Evolutionary conservation across 2,329 filamentous ascomycete genomes (phyloP).

Genomic region (Xylaria sp.): DNA sequence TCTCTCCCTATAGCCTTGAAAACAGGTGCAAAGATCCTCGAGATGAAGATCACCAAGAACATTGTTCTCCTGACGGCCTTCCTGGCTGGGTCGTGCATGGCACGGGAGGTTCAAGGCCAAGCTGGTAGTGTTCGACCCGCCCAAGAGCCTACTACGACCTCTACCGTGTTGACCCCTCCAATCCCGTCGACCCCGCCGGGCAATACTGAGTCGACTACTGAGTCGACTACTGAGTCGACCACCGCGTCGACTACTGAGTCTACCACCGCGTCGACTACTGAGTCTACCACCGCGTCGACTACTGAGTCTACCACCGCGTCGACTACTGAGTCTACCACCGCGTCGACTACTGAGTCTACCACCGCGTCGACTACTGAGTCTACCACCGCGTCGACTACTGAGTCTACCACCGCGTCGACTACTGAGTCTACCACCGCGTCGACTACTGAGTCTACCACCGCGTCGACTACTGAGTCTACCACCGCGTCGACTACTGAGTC

Average conservation of each 20-base stretch:
- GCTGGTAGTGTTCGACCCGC: too few relatives aligned
- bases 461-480: neutral
- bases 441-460: neutral
- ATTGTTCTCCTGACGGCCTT: slow-evolving; percentile 7
- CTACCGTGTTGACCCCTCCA: neutral
- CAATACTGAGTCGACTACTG: neutral
- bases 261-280: neutral
- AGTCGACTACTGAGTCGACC: neutral
- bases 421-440: neutral
- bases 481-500: neutral
- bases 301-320: neutral
- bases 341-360: neutral
- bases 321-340: neutral
- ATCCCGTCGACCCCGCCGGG: too few relatives aligned
- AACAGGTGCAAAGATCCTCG: neutral
- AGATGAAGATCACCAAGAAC: slow-evolving; percentile 10
- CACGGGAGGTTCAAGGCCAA: neutral
- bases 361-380: neutral
- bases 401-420: neutral
- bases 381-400: neutral
- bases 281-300: neutral
- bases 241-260: neutral
- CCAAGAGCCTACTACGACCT: neutral
- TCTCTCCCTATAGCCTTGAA: neutral
- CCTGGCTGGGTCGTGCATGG: neutral